Conservation (phyloP, 768 basidiomycete species). For the Lactifluus hygrophoroides region DNA sequence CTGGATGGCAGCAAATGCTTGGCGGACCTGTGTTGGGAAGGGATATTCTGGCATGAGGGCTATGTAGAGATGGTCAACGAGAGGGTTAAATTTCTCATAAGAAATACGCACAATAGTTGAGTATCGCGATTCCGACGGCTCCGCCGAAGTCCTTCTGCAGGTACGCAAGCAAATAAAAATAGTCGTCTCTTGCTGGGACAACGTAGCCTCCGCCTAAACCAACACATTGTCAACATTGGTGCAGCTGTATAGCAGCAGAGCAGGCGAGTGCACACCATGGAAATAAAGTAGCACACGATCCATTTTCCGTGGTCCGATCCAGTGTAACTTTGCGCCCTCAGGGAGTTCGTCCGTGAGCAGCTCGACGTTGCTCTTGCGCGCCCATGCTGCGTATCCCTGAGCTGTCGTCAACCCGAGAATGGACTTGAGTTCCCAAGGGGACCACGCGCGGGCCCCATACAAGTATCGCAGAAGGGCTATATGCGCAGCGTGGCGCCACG, state of each 20-base stretch:
- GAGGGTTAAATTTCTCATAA: too few relatives aligned
- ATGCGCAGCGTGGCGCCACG: background rate
- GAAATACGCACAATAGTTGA: constrained; percentile 7
- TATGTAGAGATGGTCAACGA: background rate
- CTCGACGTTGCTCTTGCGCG: background rate
- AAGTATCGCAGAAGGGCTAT: background rate
- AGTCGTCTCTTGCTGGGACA: background rate
- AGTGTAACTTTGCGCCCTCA: constrained; percentile 6
- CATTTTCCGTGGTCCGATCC: constrained; percentile 2
- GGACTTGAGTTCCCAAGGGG: background rate
- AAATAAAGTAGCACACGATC: constrained; percentile 7
- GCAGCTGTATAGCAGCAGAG: too few relatives aligned
- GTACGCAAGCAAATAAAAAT: background rate
- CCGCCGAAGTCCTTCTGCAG: constrained; percentile 3
- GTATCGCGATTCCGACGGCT: background rate
- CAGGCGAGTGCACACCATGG: background rate
- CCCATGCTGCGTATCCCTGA: background rate
- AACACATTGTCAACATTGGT: background rate
- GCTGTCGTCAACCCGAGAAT: background rate
- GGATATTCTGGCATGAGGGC: too few relatives aligned
- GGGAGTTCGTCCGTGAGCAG: background rate
- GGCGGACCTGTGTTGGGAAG: background rate
- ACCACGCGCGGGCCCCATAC: background rate
- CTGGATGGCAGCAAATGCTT: constrained; percentile 12
- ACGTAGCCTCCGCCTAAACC: constrained; percentile 5